Evolutionary conservation across 2,329 filamentous ascomycete genomes (phyloP), one percentile per base, ranked within the genome.

Genomic region (Xylariaceae sp.): DNA sequence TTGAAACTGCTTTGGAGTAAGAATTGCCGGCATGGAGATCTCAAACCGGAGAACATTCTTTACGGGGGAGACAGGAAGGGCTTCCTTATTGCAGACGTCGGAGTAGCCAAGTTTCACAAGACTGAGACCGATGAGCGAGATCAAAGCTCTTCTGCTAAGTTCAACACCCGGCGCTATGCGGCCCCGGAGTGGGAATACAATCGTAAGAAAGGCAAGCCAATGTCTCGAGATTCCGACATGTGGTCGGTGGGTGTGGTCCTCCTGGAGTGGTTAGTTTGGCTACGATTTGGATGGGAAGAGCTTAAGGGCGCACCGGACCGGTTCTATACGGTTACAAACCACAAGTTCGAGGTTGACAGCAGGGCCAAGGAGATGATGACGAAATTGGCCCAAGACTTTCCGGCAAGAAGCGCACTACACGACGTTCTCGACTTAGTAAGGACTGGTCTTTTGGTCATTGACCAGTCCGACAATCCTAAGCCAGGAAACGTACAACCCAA

Each of bases 41-140:
- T 52, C 13, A 52, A 52, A 18, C 50, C 48, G 4, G 42, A 41
- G 13, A 52, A 52, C 17, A 42, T 52, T 3, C 40, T 52, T 6
- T 26, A 39, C 3, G 16, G 16, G 1, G 35, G 18, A 1, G 22
- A 15, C 4, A 6, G 34, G 15, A 37, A 19, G 1, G 37, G 34
- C 4, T 43, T 52, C n/a, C 12, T 45, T 3, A 45, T 52, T 16
- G 48, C 48, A 2, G 50, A 52, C 31, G 35, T 52, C 12, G 50
- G 50, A 6, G 37, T 52, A 4, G 33, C 48, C 12, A 49, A 42
- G 18, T 40, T 52, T 22, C 48, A 52, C 30, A 1, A 18, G 0
- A 19, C 41, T 4, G 29, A 19, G 4, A 45, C 36, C 4, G 18
- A 28, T 9, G 18, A 24, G 19, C 38, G 41, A 1, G 7, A 35